Evolutionary conservation across 352 stramenopile genomes (phyloP).

Genomic region (Phytopythium vexans): DNA sequence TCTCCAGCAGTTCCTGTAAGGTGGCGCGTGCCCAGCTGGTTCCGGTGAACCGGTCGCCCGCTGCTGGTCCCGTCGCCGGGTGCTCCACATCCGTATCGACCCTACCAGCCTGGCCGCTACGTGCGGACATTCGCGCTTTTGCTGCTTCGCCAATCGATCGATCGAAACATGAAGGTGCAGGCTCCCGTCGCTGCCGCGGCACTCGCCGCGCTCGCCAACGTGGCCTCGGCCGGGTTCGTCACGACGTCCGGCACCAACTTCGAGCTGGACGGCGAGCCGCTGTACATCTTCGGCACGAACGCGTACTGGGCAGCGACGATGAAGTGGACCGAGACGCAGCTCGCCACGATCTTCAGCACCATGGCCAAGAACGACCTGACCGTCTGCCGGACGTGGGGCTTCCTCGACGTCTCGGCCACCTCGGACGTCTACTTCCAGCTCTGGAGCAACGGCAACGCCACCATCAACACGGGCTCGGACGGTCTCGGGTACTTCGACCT

Average conservation of each 20-base stretch:
- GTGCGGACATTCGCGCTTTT: not conserved
- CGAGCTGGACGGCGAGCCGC: slow-evolving; percentile 20
- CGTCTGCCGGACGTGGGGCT: slow-evolving; percentile 24
- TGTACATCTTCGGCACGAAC: slow-evolving; percentile 33
- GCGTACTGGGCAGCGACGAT: slow-evolving; percentile 27
- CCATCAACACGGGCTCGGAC: slow-evolving; percentile 22
- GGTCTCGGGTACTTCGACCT: slow-evolving; percentile 28
- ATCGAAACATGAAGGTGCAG: slow-evolving; percentile 19
- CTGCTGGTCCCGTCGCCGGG: not conserved
- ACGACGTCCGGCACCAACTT: slow-evolving; percentile 27
- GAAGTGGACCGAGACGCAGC: slow-evolving; percentile 19
- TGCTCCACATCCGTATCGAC: not conserved
- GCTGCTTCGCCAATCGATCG: not conserved
- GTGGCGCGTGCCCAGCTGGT: not conserved
- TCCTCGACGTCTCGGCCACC: slow-evolving; percentile 14
- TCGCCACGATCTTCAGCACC: slow-evolving; percentile 27
- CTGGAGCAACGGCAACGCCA: slow-evolving; percentile 22
- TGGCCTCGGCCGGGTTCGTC: slow-evolving; percentile 15
- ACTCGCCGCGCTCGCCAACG: slow-evolving; percentile 7
- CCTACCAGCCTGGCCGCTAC: not conserved
- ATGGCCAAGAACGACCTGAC: slow-evolving; percentile 27
- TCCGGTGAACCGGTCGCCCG: not conserved
- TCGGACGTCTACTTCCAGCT: slow-evolving; percentile 29
- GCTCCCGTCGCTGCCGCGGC: slow-evolving; percentile 9
- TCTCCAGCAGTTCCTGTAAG: too few species aligned